phyloP scores from a whole-genome alignment of 2,329 filamentous ascomycete genomes.

The Colletotrichum sp. region DNA sequence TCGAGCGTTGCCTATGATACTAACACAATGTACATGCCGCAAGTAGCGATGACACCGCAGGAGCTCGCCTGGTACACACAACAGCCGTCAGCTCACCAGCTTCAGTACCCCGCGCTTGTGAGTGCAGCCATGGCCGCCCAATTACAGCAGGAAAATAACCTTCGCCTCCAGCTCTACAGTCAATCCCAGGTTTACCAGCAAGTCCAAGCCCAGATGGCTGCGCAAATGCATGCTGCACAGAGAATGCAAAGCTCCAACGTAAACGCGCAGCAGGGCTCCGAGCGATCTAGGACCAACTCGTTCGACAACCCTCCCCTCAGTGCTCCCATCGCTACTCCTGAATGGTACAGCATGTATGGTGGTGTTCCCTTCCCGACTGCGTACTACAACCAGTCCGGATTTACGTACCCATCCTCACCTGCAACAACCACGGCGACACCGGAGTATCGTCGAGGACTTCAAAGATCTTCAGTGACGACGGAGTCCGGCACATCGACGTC shows the following conservation, averaged over 20 bases:
- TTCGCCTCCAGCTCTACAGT: conserved; percentile 19
- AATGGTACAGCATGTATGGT: conserved; percentile 57
- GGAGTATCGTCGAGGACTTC: conserved; percentile 62
- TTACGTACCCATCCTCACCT: conserved; percentile 62
- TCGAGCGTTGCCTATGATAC: conserved; percentile 58
- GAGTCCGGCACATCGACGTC: conserved; percentile 52
- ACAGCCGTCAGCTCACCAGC: conserved; percentile 42
- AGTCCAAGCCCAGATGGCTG: conserved; percentile 21
- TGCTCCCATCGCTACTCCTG: conserved; percentile 58
- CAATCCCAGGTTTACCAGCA: conserved; percentile 23
- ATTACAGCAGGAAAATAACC: conserved; percentile 23
- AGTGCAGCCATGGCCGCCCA: conserved; percentile 21
- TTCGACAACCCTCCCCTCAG: conserved; percentile 65
- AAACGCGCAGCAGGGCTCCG: conserved; percentile 33
- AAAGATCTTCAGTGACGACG: conserved; percentile 55
- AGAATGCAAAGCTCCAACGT: conserved; percentile 16
- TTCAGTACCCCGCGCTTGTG: conserved; percentile 36
- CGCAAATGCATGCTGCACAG: conserved; percentile 20
- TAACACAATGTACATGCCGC: conserved; percentile 47
- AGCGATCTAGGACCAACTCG: conserved; percentile 65
- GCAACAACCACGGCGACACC: conserved; percentile 43
- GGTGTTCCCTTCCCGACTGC: conserved; percentile 37
- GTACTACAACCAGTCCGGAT: conserved; percentile 54
- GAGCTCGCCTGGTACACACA: conserved; percentile 54
- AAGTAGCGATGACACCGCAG: conserved; percentile 46